These are phyloP conservation scores for Ogataea naganishii DNA, from an alignment of 805 yeast genomes.

Conservation along the genomic window DNA sequence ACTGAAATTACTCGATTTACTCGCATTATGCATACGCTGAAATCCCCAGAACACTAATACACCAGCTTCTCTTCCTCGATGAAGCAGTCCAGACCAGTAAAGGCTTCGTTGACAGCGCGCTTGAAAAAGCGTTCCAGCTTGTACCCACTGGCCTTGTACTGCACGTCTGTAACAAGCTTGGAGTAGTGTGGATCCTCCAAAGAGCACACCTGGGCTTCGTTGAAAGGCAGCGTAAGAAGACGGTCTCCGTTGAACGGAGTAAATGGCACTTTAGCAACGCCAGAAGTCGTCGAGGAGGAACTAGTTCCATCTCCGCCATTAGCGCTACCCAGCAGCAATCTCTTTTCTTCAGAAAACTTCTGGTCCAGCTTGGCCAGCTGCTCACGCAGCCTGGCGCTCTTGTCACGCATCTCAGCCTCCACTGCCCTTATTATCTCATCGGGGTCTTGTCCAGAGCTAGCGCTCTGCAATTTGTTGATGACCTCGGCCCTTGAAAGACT, in stretches of 20 bases:
- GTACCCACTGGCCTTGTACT: conserved; percentile 83
- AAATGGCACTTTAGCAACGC: conserved; percentile 44
- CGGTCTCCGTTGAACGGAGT: conserved; percentile 94
- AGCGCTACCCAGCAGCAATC: conserved; percentile 15
- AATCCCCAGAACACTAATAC: too few species aligned
- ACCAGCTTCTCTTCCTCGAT: conserved; percentile 55
- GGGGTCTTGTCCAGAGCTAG: conserved; percentile 28
- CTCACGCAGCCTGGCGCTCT: conserved; percentile 56
- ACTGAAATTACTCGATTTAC: too few species aligned
- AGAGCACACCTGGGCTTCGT: conserved; percentile 9
- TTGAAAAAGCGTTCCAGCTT: conserved; percentile 59
- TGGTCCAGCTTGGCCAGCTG: conserved; percentile 35
- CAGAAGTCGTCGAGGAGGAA: conserved; percentile 27
- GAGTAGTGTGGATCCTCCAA: conserved; percentile 57
- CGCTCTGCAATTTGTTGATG: conserved; percentile 37
- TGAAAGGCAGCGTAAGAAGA: conserved; percentile 43
- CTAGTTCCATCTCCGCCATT: conserved; percentile 19
- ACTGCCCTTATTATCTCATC: conserved; percentile 44
- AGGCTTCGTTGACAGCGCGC: conserved; percentile 79
- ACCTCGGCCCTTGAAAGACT: conserved; percentile 45
- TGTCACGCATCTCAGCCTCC: conserved; percentile 45
- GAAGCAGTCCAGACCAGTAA: conserved; percentile 79
- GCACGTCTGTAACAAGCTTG: conserved; percentile 37
- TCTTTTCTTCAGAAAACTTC: conserved; percentile 19
- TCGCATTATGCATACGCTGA: too few species aligned